Percentiles rank a stretch among this genome's conserved stretches.
Evolutionary conservation across 2,329 filamentous ascomycete species (phyloP).

Genomic region (Fusarium marasasianum): DNA sequence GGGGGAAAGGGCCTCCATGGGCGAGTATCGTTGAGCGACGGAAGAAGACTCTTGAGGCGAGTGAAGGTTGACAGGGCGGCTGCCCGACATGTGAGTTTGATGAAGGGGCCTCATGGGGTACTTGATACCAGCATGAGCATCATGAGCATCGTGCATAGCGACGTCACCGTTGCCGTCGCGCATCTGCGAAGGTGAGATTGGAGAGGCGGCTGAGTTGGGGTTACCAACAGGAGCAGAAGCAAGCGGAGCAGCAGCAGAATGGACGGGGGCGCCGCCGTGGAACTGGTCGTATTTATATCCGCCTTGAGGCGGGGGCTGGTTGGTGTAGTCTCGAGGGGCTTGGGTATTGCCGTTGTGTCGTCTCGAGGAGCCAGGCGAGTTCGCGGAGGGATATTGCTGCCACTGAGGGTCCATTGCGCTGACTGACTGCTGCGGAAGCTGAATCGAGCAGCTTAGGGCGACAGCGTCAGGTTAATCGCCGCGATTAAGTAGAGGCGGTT

Average conservation of each 20-base stretch:
- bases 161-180: conserved; percentile 81
- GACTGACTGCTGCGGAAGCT: conserved; percentile 31
- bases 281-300: conserved; percentile 76
- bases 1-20: conserved; percentile 89
- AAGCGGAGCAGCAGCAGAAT: conserved; percentile 39
- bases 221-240: conserved; percentile 54
- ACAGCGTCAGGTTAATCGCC: conserved; percentile 29
- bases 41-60: conserved; percentile 76
- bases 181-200: conserved; percentile 64
- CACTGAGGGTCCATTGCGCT: conserved; percentile 65
- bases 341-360: conserved; percentile 67
- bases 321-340: conserved; percentile 59
- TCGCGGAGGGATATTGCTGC: conserved; percentile 71
- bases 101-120: conserved; percentile 84
- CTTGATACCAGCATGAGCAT: conserved; percentile 86
- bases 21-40: conserved; percentile 91
- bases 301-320: conserved; percentile 54
- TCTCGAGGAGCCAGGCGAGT: conserved; percentile 66
- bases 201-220: conserved; percentile 67
- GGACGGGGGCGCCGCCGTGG: conserved; percentile 55
- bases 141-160: conserved; percentile 85
- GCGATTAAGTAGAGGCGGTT: conserved; percentile 14
- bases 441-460: conserved; percentile 33
- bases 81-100: conserved; percentile 73
- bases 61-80: conserved; percentile 70